phyloP scores from a whole-genome alignment of 1,284 basidiomycete species.

The Coriolopsis trogii region DNA sequence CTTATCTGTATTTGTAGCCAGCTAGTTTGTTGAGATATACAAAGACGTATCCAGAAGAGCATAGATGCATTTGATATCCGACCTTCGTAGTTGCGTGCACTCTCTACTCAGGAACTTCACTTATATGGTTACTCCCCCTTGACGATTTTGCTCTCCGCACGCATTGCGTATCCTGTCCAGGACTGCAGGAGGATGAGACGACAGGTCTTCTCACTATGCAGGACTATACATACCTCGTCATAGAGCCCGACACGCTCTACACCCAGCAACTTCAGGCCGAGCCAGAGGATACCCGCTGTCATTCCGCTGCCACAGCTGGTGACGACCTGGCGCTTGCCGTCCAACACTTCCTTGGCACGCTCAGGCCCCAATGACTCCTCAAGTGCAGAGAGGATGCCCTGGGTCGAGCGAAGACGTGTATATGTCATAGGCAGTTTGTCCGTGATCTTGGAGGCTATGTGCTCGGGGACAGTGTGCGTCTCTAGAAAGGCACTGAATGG shows the following conservation, averaged over 20 bases:
- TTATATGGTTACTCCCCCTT: constrained; percentile 14
- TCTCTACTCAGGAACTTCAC: no score
- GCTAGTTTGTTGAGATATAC: no score
- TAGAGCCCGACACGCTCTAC: constrained; percentile 69
- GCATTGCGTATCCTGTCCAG: constrained; percentile 81
- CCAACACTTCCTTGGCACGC: constrained; percentile 55
- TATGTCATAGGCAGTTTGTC: constrained; percentile 44
- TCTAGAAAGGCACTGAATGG: constrained; percentile 84
- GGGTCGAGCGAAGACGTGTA: constrained; percentile 61
- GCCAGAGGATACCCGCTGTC: constrained; percentile 94
- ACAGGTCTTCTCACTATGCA: constrained; percentile 11
- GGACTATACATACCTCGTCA: constrained; percentile 70
- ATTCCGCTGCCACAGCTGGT: constrained; percentile 93
- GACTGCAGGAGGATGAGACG: constrained; percentile 49
- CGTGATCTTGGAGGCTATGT: constrained; percentile 8
- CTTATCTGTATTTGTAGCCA: no score
- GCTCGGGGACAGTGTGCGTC: constrained; percentile 38
- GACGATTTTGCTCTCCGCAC: constrained; percentile 36
- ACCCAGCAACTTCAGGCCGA: constrained; percentile 76
- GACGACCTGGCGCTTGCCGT: constrained; percentile 62
- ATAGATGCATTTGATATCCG: no score
- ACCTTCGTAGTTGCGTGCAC: no score
- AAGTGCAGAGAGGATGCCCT: constrained; percentile 64
- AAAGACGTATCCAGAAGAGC: neutral
- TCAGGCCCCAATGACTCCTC: constrained; percentile 61